Conservation (phyloP, 257 asterid species). For the Nicotiana attenuata region DNA sequence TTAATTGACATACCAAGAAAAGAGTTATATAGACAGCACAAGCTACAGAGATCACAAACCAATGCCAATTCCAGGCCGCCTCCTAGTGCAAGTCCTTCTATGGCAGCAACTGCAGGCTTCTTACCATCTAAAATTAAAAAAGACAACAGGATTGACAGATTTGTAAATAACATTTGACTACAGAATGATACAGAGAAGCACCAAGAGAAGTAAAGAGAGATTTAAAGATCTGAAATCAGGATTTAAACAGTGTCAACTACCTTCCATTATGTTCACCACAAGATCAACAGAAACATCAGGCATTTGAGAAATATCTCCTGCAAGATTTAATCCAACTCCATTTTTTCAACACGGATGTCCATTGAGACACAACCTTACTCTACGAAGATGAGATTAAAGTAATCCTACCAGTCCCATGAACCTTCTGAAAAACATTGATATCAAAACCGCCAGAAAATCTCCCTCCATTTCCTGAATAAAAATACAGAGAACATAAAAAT, state of each 20-base stretch:
- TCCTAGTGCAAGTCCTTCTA: slow-evolving; percentile 95
- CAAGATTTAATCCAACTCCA: slow-evolving; percentile 17
- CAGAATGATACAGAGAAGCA: neutral
- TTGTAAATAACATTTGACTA: neutral
- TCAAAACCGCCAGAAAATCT: slow-evolving; percentile 92
- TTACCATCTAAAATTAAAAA: slow-evolving; percentile 50
- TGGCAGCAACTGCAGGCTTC: slow-evolving; percentile 91
- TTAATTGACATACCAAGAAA: slow-evolving; percentile 4
- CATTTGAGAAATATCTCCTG: slow-evolving; percentile 70
- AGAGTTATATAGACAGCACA: neutral
- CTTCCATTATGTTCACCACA: slow-evolving; percentile 62
- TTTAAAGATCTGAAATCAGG: neutral
- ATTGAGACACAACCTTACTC: neutral
- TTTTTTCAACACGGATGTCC: slow-evolving; percentile 6
- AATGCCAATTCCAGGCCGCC: slow-evolving; percentile 92
- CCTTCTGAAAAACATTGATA: slow-evolving; percentile 71
- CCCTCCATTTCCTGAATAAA: slow-evolving; percentile 58
- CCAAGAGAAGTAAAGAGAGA: neutral
- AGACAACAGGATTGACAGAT: neutral
- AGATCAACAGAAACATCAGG: slow-evolving; percentile 66
- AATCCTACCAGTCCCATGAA: slow-evolving; percentile 60
- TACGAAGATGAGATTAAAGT: neutral
- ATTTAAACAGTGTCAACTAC: slow-evolving; percentile 28
- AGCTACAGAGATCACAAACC: slow-evolving; percentile 43
- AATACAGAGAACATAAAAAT: slow-evolving; percentile 16